Conservation (phyloP, 352 stramenopile species). For the Phytophthora fragariae region DNA sequence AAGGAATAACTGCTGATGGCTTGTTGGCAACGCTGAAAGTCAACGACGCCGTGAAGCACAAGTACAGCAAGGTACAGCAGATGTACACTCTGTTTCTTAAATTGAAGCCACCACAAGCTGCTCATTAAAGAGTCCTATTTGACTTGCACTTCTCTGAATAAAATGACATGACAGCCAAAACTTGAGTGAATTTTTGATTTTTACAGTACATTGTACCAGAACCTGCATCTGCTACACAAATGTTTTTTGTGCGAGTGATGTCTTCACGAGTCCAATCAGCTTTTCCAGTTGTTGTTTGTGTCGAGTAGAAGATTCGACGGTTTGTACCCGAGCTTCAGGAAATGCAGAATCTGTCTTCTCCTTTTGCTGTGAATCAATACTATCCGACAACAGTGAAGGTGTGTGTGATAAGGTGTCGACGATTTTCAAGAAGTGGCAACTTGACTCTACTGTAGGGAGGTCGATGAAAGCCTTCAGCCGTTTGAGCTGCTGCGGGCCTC, state of each 20-base stretch:
- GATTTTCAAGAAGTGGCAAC: constrained; percentile 12
- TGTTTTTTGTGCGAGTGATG: constrained; percentile 23
- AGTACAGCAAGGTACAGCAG: not conserved
- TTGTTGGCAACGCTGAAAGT: not conserved
- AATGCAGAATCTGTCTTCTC: not conserved
- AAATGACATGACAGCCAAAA: not conserved
- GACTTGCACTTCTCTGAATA: not conserved
- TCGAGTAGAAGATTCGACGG: constrained; percentile 11
- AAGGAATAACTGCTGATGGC: not conserved
- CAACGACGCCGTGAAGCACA: not conserved
- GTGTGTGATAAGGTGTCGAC: not conserved
- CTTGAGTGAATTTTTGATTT: too few species aligned
- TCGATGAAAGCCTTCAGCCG: constrained; percentile 28
- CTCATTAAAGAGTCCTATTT: not conserved
- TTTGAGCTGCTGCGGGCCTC: not conserved
- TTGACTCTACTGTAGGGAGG: constrained; percentile 13
- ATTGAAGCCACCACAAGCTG: not conserved
- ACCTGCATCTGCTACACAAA: not conserved
- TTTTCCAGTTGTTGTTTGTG: constrained; percentile 66
- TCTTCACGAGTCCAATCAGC: constrained; percentile 62
- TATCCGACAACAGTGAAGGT: not conserved
- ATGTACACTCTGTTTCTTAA: not conserved
- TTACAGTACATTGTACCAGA: too few species aligned
- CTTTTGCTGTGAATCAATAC: constrained; percentile 1
- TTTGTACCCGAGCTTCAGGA: not conserved